Conservation (phyloP, 2,329 filamentous ascomycete species). For the Botrytis porri region DNA sequence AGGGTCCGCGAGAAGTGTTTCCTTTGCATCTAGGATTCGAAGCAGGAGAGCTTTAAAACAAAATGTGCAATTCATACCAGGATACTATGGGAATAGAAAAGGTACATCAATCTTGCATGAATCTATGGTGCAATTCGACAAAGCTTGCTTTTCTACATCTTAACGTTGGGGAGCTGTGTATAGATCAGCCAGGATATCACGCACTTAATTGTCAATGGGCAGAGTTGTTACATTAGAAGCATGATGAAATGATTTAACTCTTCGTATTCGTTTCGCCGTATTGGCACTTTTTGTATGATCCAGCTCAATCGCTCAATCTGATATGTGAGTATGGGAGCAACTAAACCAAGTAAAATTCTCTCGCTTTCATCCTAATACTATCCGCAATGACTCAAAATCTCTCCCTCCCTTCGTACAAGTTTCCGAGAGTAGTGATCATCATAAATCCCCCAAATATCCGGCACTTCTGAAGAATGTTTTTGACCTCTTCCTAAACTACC, state of each 20-base stretch:
- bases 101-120: not conserved
- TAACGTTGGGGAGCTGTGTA: not conserved
- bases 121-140: fast-evolving
- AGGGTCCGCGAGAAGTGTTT: too few relatives aligned
- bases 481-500: not conserved
- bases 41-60: not conserved
- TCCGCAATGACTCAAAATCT: not conserved
- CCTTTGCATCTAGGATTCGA: fast-evolving
- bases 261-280: not conserved
- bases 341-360: not conserved
- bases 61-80: not conserved
- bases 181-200: not conserved
- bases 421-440: not conserved
- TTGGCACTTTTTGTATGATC: not conserved
- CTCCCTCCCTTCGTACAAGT: not conserved
- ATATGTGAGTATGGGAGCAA: not conserved
- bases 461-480: not conserved
- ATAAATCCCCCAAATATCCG: not conserved
- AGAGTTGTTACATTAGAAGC: not conserved
- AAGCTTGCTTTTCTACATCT: not conserved
- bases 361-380: not conserved
- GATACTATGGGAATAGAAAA: not conserved
- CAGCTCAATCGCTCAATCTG: not conserved
- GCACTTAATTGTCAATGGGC: not conserved
- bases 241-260: not conserved